Conservation (phyloP, 2,329 filamentous ascomycete genomes). For the Penicillium sp. region DNA sequence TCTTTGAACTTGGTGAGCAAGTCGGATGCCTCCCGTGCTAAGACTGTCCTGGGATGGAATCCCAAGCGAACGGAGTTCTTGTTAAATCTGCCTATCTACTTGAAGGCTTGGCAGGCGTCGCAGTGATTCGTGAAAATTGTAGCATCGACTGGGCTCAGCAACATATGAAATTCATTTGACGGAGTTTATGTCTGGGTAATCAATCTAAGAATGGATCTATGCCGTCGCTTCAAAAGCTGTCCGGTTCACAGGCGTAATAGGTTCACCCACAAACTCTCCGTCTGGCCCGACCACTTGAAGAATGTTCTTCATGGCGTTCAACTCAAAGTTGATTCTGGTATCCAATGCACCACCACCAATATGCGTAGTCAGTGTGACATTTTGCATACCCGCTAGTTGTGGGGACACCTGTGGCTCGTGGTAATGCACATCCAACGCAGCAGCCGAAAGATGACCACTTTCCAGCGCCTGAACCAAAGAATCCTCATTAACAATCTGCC, state of each 20-base stretch:
- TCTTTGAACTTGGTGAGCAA: conserved; percentile 26
- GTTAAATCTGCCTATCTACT: conserved; percentile 18
- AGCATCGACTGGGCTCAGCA: not conserved
- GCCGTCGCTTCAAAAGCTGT: conserved; percentile 5
- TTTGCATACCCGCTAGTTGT: conserved; percentile 40
- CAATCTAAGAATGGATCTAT: not conserved
- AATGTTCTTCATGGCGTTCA: conserved; percentile 47
- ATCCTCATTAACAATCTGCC: conserved; percentile 54
- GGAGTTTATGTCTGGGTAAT: not conserved
- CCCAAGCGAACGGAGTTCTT: conserved; percentile 30
- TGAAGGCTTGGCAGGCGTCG: conserved; percentile 9
- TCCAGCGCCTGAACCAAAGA: conserved; percentile 51
- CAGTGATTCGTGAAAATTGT: not conserved
- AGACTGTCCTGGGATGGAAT: conserved; percentile 34
- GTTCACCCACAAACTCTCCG: conserved; percentile 11
- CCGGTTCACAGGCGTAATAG: conserved; percentile 13
- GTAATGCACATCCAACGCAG: conserved; percentile 56
- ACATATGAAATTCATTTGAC: not conserved
- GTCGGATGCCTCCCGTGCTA: conserved; percentile 29
- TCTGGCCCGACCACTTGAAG: conserved; percentile 11
- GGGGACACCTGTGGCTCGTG: conserved; percentile 54
- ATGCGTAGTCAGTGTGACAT: conserved; percentile 49
- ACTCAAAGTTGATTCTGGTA: conserved; percentile 50
- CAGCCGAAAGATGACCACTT: conserved; percentile 47
- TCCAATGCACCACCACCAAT: conserved; percentile 50